Base-by-base conservation (phyloP, 192 early-diverging fungal species). In the Backusella westeae region DNA sequence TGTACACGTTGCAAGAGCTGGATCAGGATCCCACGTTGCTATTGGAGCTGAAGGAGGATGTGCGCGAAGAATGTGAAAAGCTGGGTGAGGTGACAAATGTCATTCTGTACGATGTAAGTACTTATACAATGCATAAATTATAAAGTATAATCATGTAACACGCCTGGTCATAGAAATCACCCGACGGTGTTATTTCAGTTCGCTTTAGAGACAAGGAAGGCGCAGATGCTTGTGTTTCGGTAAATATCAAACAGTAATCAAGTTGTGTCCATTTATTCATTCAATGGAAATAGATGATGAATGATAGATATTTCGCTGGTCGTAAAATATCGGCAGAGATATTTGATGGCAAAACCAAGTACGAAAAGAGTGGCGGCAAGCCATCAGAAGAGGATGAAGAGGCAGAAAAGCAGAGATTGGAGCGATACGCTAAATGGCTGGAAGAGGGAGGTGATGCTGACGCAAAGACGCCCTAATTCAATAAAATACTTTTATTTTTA, bases 1-100 rank as follows among this genome's bases (percentile, higher is more conserved):
- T 99, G 97, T 99, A 97, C 79, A 94, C 94, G 4, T 76, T 90
- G 19, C 78, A 91, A 46, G 96, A 99, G 82, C 77, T 99, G 1
- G 94, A 98, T 85, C 93, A 92, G 19, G 95, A 98, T 77, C 93
- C 95, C 6, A 90, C 93, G 0, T 75, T 98, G 56, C 73, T 99
- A 38, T 81, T 99, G 21, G 98, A 99, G 46, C 83, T 99, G 72
- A 94, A 97, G 65, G 92, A 97, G 49, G 98, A 99, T 78, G 92
- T 99, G 15, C 90, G 98, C 4, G 85, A 88, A 26, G 98, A 99
- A 74, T 97, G 96, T 78, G 96, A 97, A 76, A 95, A 94, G 71
- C 77, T 97, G 12, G 98, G 98, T 15, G 92, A 93, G 67, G 96
- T 98, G 3, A 97, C 97, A 23, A 98, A 96, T 77, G 94, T 99